Percentiles rank a stretch among this genome's conserved stretches.
phyloP scores from a whole-genome alignment of 306 rosid genomes.

The Medicago lupulina region DNA sequence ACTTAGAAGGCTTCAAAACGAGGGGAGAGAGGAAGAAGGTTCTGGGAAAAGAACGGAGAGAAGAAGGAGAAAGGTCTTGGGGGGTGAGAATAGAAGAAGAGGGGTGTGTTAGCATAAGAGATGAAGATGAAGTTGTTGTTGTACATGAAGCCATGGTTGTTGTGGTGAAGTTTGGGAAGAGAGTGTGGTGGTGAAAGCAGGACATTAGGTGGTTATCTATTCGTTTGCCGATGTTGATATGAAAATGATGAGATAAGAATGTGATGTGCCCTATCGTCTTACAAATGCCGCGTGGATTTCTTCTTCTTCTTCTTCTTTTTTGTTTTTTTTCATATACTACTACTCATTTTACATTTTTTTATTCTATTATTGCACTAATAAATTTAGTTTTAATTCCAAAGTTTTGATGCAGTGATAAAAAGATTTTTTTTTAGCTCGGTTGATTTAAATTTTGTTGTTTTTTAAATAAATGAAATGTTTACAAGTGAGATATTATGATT shows the following conservation, averaged over 20 bases:
- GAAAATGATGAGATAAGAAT: neutral
- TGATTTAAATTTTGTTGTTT: too few species aligned
- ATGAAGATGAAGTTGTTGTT: conserved; percentile 49
- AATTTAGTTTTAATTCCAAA: too few species aligned
- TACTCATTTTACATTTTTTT: too few species aligned
- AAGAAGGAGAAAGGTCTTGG: conserved; percentile 60
- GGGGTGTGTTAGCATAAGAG: conserved; percentile 66
- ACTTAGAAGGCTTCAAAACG: conserved; percentile 41
- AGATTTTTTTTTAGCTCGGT: too few species aligned
- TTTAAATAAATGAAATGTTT: too few species aligned
- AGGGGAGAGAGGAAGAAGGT: conserved; percentile 55
- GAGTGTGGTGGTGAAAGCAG: neutral
- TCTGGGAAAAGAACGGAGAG: conserved; percentile 60
- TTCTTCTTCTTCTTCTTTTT: neutral
- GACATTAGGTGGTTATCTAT: conserved; percentile 3
- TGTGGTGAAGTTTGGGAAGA: neutral
- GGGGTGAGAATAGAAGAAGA: neutral
- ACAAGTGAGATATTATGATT: too few species aligned
- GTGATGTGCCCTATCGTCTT: conserved; percentile 6
- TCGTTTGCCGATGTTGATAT: neutral
- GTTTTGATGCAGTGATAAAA: too few species aligned
- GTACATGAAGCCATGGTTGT: conserved; percentile 75
- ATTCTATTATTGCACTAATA: too few species aligned
- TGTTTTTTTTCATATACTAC: too few species aligned
- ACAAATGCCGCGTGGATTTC: neutral